Evolutionary conservation across 495 filamentous ascomycete species (phyloP), one percentile per base, ranked within the genome.

Genomic region (Sporormia fimetaria): DNA sequence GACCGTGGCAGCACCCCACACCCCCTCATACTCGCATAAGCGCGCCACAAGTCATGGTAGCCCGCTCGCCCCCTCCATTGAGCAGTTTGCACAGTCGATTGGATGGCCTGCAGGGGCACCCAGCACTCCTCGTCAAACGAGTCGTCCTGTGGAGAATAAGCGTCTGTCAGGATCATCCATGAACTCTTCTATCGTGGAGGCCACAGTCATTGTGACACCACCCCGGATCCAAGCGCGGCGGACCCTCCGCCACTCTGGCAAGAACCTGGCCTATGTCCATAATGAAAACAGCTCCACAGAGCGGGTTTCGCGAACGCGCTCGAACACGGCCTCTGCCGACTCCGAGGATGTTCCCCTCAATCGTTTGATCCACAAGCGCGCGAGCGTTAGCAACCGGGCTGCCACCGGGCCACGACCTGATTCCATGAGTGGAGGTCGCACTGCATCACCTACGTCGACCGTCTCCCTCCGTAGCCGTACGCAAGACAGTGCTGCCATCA

Each of bases 11-110:
- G 57, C 46, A 23, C 36, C 56, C 12, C 59, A 62, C 40, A 49
- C 45, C 6, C 33, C 32, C 40, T 51, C 57, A 21, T 53, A 39
- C 64, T 70, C 53, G 24, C 47, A 51, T 9, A 40, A 51, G 34
- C 51, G 51, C 8, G 42, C 51, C 6, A 40, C 40, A 15, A 52
- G 50, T 30, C 37, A 51, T 17, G 25, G 35, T 26, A 44, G 35
- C 20, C 44, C 47, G n/a, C 40, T 32, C 14, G 41, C 38, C 11
- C 37, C 44, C 7, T 47, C 44, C 1, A 37, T 52, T n/a, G 45
- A 57, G 29, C 52, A 40, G 9, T 50, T 52, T 42, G 52, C 48
- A 4, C 29, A 49, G 9, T 51, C 54, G 1, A 52, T 49, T 23
- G 52, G 41, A 6, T 51, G 52, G 52, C 49, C 55, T 12, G 21